These are phyloP conservation scores for Diaporthe longicolla DNA, from an alignment of 2,329 filamentous ascomycete species.

Conservation along the genomic window DNA sequence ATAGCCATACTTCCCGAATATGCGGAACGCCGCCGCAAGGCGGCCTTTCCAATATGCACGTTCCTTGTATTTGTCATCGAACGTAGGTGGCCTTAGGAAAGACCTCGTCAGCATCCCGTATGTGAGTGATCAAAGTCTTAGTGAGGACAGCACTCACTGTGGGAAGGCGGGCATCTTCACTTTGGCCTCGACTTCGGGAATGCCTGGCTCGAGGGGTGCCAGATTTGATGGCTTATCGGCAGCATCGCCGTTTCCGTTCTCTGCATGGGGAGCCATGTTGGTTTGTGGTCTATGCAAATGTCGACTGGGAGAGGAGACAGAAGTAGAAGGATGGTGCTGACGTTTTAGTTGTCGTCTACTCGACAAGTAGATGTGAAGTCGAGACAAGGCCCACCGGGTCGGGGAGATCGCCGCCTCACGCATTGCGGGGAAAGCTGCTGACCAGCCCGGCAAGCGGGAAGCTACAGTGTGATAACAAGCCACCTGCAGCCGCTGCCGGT, in stretches of 20 bases:
- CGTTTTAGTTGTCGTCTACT: neutral
- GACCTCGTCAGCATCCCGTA: neutral
- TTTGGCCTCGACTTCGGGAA: conserved; percentile 30
- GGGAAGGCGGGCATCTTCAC: conserved; percentile 11
- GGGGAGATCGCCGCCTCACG: conserved; percentile 14
- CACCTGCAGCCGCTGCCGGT: neutral
- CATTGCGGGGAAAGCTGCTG: conserved; percentile 29
- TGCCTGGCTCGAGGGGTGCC: conserved; percentile 35
- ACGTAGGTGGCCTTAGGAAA: conserved; percentile 39
- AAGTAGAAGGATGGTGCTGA: neutral
- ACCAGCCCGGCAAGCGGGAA: conserved; percentile 25
- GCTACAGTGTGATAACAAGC: neutral
- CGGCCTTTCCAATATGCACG: conserved; percentile 68
- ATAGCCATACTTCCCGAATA: conserved; percentile 70
- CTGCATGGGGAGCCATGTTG: conserved; percentile 40
- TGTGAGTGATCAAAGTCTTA: too few species aligned
- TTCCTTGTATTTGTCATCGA: conserved; percentile 54
- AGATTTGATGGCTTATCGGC: conserved; percentile 26
- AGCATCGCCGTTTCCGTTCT: conserved; percentile 7
- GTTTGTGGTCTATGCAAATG: neutral
- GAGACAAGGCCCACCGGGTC: neutral
- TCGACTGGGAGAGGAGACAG: neutral
- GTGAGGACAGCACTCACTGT: neutral
- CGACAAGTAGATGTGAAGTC: neutral
- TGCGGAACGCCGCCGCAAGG: conserved; percentile 68